Evolutionary conservation across 2,329 filamentous ascomycete genomes (phyloP), one percentile per base, ranked within the genome.

Genomic region (Xylariaceae sp.): DNA sequence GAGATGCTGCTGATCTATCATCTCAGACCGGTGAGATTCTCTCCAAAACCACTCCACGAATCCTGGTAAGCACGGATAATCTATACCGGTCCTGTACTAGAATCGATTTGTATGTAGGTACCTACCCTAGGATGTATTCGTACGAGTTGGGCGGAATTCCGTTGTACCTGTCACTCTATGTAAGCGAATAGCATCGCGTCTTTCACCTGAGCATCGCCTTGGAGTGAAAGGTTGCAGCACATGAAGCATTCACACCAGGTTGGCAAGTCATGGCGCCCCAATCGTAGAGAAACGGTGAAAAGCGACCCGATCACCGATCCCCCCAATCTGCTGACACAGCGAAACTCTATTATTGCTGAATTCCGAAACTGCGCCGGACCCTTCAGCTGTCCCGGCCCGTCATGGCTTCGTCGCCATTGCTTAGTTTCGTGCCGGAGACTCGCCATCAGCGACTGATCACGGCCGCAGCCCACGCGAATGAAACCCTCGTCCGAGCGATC

Each of bases 401-500:
- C 53, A 71, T 70, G 69, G 68, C 68, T 35, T 70, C 69, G 23
- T 30, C 23, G 57, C 65, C 69, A 53, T 65, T 65, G 60, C 64
- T 65, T 52, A 76, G 74, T 61, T 64, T 75, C 34, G 72, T 73
- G 47, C 73, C 72, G 15, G 74, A 76, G 34, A 68, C 67, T 61
- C 73, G 73, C 58, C 73, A 75, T 56, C 66, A 74, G 42, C 69
- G 71, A 37, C 66, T 77, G 48, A 72, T 75, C 39, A 71, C 70
- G 17, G 74, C 74, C 39, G 69, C 73, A 0, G 71, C 71, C 1
- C 73, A 74, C 57, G 73, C 70, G 15, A 76, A 75, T 62, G 74
- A 76, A 57, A 64, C 65, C 3, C 69, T 72, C 4, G 68, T 77
- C 2, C 71, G 71, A 53, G 72, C 74, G 53, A 71, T 75, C 18